These are phyloP conservation scores for Euphorbia peplus DNA, from an alignment of 345 rosid species.

Conservation along the genomic window DNA sequence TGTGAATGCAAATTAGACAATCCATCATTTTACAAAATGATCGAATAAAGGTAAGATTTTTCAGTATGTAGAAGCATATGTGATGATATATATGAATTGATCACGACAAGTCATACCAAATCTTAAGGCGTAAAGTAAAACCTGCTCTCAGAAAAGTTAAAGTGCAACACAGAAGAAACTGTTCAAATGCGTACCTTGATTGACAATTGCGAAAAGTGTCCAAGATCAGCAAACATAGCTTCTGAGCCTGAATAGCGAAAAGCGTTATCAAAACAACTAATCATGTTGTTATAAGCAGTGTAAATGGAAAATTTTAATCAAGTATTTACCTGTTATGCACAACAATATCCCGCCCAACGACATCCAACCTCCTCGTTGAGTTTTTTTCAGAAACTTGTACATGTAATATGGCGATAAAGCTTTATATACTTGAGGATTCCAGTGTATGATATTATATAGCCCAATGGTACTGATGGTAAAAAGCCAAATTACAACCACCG, in stretches of 20 bases:
- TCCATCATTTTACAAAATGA: background rate
- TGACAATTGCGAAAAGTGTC: slow-evolving; percentile 84
- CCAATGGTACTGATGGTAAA: slow-evolving; percentile 77
- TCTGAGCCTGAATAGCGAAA: slow-evolving; percentile 61
- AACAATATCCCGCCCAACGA: slow-evolving; percentile 84
- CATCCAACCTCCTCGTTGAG: slow-evolving; percentile 80
- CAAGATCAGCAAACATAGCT: slow-evolving; percentile 98
- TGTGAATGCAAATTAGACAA: slow-evolving; percentile 9
- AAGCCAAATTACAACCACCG: slow-evolving; percentile 74
- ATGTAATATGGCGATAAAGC: slow-evolving; percentile 84
- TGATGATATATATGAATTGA: background rate
- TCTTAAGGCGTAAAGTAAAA: background rate
- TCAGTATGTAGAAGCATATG: background rate
- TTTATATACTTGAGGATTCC: slow-evolving; percentile 86
- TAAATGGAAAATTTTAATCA: background rate
- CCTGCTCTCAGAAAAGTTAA: background rate
- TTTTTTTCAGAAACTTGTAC: slow-evolving; percentile 71
- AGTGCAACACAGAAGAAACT: background rate
- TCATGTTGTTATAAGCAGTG: slow-evolving; percentile 3
- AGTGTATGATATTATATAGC: slow-evolving; percentile 60
- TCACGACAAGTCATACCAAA: background rate
- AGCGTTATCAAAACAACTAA: background rate
- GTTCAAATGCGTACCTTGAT: slow-evolving; percentile 52
- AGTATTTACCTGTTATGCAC: slow-evolving; percentile 67
- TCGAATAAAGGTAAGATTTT: background rate